Percentiles rank a stretch among this genome's conserved stretches.
These are phyloP conservation scores for Holtermanniella nyarrowii DNA, from an alignment of 768 basidiomycete species.

Conservation along the genomic window DNA sequence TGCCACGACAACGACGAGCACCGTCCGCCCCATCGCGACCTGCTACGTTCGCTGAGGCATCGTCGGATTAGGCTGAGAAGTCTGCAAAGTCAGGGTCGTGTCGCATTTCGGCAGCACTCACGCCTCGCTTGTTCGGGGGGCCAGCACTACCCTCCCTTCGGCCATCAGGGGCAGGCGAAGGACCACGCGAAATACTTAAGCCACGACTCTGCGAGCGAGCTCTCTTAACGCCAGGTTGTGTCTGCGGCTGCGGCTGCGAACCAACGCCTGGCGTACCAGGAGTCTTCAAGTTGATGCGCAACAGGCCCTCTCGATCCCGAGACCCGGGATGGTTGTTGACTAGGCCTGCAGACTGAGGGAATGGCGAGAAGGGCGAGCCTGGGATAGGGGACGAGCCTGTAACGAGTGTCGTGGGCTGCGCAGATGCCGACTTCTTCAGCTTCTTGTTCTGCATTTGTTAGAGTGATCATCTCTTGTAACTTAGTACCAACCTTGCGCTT, in stretches of 20 bases:
- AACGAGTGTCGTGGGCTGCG: neutral
- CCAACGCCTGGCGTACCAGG: neutral
- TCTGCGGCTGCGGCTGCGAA: neutral
- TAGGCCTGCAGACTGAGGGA: neutral
- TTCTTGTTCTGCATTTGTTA: neutral
- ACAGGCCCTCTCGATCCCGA: neutral
- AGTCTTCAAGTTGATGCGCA: neutral
- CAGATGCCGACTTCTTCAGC: neutral
- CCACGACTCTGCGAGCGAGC: neutral
- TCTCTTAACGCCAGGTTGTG: neutral
- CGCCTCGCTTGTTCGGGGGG: no score
- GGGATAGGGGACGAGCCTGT: no score
- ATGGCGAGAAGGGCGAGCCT: neutral
- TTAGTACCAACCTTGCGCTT: slow-evolving; percentile 16
- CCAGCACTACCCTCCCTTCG: neutral
- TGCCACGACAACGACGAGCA: no score
- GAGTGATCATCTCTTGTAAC: neutral
- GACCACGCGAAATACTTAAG: no score
- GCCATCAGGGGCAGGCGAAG: neutral
- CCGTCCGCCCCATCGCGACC: no score
- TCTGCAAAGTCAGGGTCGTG: no score
- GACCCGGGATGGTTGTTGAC: neutral
- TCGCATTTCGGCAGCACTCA: neutral
- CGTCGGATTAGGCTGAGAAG: no score
- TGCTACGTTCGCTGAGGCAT: no score